Evolutionary conservation across 2,329 filamentous ascomycete species (phyloP).

Genomic region (Aspergillus aculeatinus): DNA sequence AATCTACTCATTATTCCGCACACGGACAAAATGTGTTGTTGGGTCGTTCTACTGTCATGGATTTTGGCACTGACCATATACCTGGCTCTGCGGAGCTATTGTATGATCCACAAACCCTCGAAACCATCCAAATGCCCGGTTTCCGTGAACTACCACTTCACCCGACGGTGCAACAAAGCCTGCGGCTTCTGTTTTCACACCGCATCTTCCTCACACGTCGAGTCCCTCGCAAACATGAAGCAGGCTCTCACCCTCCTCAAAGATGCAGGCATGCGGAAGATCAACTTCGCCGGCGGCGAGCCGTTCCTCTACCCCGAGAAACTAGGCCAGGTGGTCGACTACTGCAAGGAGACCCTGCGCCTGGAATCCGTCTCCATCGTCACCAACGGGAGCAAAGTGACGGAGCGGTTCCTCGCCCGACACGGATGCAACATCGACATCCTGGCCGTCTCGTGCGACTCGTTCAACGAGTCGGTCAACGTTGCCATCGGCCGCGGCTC

Average conservation of each 20-base stretch:
- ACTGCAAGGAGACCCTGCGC: slow-evolving; percentile 48
- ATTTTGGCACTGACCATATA: too few species aligned
- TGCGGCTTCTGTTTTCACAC: slow-evolving; percentile 61
- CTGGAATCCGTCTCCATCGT: slow-evolving; percentile 56
- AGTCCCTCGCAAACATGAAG: slow-evolving; percentile 44
- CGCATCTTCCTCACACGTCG: slow-evolving; percentile 49
- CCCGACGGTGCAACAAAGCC: slow-evolving; percentile 25
- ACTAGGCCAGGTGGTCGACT: slow-evolving; percentile 29
- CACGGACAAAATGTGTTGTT: too few species aligned
- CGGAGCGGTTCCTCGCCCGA: slow-evolving; percentile 43
- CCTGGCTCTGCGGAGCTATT: too few species aligned
- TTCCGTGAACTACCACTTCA: slow-evolving; percentile 49
- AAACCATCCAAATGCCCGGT: slow-evolving; percentile 16
- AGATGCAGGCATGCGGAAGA: slow-evolving; percentile 54
- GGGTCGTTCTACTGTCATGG: too few species aligned
- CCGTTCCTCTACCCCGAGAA: slow-evolving; percentile 52
- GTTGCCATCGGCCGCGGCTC: slow-evolving; percentile 52
- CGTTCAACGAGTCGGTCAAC: slow-evolving; percentile 53
- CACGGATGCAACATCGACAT: slow-evolving; percentile 52
- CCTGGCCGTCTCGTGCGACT: slow-evolving; percentile 57
- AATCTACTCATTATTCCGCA: too few species aligned
- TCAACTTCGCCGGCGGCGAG: slow-evolving; percentile 58
- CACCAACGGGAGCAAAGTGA: slow-evolving; percentile 53
- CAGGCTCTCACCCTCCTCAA: slow-evolving; percentile 48
- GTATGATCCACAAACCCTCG: too few species aligned